A percentile compares a stretch with the other conserved stretches of the same genome.
phyloP scores from a whole-genome alignment of 495 filamentous ascomycete species.

The Daldinia vernicosa region DNA sequence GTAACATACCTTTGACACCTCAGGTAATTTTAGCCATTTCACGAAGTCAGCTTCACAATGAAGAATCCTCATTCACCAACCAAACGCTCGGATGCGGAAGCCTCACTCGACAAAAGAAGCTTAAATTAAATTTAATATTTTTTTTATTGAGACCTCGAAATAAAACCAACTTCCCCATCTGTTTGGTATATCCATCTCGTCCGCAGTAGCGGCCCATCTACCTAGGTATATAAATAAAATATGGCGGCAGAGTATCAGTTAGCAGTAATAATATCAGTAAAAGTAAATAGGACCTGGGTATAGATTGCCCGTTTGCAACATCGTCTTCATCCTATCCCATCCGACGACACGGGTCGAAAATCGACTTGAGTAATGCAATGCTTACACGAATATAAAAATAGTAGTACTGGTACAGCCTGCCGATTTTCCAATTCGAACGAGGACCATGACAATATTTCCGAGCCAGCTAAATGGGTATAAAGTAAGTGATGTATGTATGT shows the following conservation, averaged over 20 bases:
- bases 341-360: slow-evolving; percentile 5
- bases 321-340: slow-evolving; percentile 5
- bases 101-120: neutral
- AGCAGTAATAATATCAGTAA: slow-evolving; percentile 8
- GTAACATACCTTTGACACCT: neutral
- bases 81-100: neutral
- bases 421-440: slow-evolving; percentile 24
- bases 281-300: neutral
- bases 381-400: slow-evolving; percentile 35
- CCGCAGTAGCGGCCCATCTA: slow-evolving; percentile 32
- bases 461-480: slow-evolving; percentile 31
- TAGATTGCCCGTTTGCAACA: slow-evolving; percentile 17
- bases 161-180: slow-evolving; percentile 15
- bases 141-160: slow-evolving; percentile 13
- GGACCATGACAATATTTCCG: slow-evolving; percentile 13
- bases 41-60: neutral
- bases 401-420: slow-evolving; percentile 38
- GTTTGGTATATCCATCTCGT: slow-evolving; percentile 43
- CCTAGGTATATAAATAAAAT: slow-evolving; percentile 13
- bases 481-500: slow-evolving; percentile 16
- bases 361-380: slow-evolving; percentile 30
- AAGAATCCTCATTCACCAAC: neutral
- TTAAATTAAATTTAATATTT: neutral
- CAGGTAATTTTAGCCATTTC: neutral
- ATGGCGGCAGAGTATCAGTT: slow-evolving; percentile 6